A percentile compares a stretch with the other conserved stretches of the same genome.
These are phyloP conservation scores for Ensete glaucum DNA, from an alignment of 176 grass and related monocot genomes.

Conservation along the genomic window DNA sequence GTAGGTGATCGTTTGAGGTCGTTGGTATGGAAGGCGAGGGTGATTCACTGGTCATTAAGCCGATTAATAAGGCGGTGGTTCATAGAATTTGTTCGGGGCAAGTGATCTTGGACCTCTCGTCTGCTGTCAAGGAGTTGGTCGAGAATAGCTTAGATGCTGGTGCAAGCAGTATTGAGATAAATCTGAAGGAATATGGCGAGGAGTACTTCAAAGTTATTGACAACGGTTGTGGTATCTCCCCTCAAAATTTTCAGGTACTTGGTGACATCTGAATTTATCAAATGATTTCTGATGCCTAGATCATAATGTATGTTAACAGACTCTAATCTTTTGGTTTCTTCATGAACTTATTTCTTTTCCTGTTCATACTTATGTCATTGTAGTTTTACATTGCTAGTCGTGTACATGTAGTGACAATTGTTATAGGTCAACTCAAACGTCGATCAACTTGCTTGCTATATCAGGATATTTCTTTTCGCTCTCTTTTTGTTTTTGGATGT, in stretches of 20 bases:
- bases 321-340: not conserved
- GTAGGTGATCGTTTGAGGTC: not conserved
- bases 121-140: conserved; percentile 89
- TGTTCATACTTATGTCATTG: not conserved
- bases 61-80: conserved; percentile 58
- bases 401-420: too few relatives aligned
- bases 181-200: conserved; percentile 75
- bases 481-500: too few relatives aligned
- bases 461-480: too few relatives aligned
- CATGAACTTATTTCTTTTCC: not conserved
- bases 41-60: conserved; percentile 40
- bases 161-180: conserved; percentile 68
- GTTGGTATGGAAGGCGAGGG: not conserved
- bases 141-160: conserved; percentile 98
- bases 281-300: not conserved
- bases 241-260: conserved; percentile 66
- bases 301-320: not conserved
- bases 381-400: too few relatives aligned
- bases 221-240: conserved; percentile 74
- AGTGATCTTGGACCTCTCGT: conserved; percentile 84
- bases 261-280: not conserved
- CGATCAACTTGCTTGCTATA: too few relatives aligned
- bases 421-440: too few relatives aligned
- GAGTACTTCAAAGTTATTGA: conserved; percentile 78
- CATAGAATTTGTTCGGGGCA: conserved; percentile 90